Evolutionary conservation across 495 filamentous ascomycete genomes (phyloP), one percentile per base, ranked within the genome.

Genomic region (Podospora fimiseda): DNA sequence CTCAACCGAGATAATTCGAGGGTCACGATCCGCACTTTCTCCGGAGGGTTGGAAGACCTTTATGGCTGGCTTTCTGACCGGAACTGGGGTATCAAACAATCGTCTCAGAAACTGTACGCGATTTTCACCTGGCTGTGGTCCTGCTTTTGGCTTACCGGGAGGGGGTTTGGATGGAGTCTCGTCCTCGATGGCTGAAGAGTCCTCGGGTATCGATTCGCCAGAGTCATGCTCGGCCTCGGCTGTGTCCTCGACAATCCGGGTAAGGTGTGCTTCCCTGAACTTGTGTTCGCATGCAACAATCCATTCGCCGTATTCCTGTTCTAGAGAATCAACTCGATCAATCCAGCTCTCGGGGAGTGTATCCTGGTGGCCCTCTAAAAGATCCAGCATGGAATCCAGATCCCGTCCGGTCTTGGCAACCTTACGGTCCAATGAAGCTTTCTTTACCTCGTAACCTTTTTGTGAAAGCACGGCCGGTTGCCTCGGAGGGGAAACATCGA

Each of bases 301-400:
- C 94, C 93, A 97, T 13, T 79, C 72, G 7, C 81, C 79, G 68
- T 90, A 95, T n/a, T 86, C 79, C 9, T 80, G 74, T 60, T 98
- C 94, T 13, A 96, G 69, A 0, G 67, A 64, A 63, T 97, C 94
- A 60, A 97, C 80, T 6, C 83, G 75, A 51, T 91, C 88, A 43
- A 96, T 80, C 94, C 94, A 98, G 16, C 69, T 60, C 27, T 95
- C 89, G 0, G 93, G 93, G 9, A 98, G 64, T 2, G 85, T 85
- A 58, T 98, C 93, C 48, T 84, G 74, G 21, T 82, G 77, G 4
- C 88, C 90, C 63, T 96, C 93, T 9, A 97, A 70, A 9, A 80
- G 73, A 60, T 97, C 91, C 6, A 97, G 77, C 77, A 94, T 87
- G 11, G 70, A 76, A 64, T 98, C 93, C 64, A 97, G 73, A 19